Conservation (phyloP, 768 basidiomycete species). For the Tylopilus subfusipes region DNA sequence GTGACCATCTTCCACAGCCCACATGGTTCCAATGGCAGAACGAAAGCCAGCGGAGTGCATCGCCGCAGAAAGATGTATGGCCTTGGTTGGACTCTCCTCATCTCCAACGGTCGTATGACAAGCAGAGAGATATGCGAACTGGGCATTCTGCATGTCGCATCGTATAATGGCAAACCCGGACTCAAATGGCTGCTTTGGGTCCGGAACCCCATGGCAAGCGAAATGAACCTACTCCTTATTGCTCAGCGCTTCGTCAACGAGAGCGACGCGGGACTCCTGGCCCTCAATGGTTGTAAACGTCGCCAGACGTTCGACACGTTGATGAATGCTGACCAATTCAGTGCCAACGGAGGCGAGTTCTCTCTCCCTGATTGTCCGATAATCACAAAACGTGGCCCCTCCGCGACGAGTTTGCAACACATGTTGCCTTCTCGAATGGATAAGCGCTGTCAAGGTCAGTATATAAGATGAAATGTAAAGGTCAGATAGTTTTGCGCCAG, state of each 20-base stretch:
- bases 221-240: background rate
- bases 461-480: no score
- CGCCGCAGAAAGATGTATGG: background rate
- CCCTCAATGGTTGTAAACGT: background rate
- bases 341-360: background rate
- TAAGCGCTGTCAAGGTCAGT: no score
- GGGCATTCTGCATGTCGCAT: background rate
- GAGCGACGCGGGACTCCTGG: no score
- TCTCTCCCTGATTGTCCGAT: background rate
- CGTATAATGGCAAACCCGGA: background rate
- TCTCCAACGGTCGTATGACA: background rate
- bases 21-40: background rate
- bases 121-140: background rate
- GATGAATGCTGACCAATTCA: background rate
- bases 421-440: no score
- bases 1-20: background rate
- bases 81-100: background rate
- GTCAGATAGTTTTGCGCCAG: no score
- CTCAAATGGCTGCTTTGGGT: background rate
- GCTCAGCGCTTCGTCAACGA: background rate
- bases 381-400: no score
- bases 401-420: no score
- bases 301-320: background rate
- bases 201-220: background rate
- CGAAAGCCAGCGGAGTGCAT: background rate